Evolutionary conservation across 177 flowering plant species (phyloP), one percentile per base, ranked within the genome.

Genomic region (Vitis hybrid): DNA sequence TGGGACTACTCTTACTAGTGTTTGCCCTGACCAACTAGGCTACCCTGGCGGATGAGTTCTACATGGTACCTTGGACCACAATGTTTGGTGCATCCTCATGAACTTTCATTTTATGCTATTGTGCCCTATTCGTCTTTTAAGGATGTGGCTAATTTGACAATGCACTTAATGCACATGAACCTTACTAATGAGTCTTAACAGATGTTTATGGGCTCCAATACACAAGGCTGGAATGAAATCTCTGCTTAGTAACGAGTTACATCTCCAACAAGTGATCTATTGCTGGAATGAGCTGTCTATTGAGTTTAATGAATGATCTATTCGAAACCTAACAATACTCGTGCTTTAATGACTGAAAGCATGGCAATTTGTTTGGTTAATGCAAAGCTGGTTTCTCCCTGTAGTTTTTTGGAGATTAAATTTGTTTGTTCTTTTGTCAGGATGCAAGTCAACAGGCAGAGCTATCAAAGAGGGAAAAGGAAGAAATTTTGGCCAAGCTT

Each of bases 391-490:
- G 35, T 48, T 63, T 49, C 18, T 10, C 11, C 41, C 30, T 35
- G 14, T 58, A 30, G 4, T 58, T 63, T n/a, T n/a, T 66, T 51
- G 53, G 65, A 14, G 66, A 35, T 20, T 3, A 35, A 63, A 21
- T 27, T 3, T 55, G 7, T 58, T 41, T 27, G 9, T 65, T 51
- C 52, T 75, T 58, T 67, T 60, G 46, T 58, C 83, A 93, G 98
- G 91, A 84, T 78, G 87, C 91, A 65, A 77, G 87, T 67, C 82
- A 86, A 64, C 79, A 75, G 65, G 73, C 77, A 62, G 93, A 90
- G 74, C 64, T 69, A 55, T 78, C 79, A 48, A 84, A 80, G 74
- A 80, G 68, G 63, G 97, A 96, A 69, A 92, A 89, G 76, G 95
- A 87, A 69, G 92, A 91, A 61, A 73, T 88, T 53, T 63, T 85